Base-by-base conservation (phyloP, 1,284 basidiomycete species). In the Naganishia albida region DNA sequence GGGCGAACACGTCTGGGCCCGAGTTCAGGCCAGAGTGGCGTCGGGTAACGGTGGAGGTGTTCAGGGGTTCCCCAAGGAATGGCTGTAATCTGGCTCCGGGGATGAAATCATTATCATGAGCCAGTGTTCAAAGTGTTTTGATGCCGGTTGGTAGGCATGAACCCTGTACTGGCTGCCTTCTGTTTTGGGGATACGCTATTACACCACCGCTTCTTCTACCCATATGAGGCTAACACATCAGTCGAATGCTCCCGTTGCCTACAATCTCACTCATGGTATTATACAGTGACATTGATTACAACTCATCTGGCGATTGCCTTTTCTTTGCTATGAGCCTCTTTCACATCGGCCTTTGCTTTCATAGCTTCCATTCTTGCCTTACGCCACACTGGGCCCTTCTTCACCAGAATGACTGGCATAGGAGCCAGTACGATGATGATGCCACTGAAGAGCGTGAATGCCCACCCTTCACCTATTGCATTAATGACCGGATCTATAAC, bases 21-120 rank as follows among this genome's bases (percentile, higher is more conserved):
- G 85, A 48, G 83, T 82, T 67, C 83, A 84, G 67, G 64, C 70
- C 6, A 60, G 64, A 40, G 67, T 64, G 63, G 69, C 70, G 26
- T 66, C 67, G 12, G 66, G 72, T 26, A 63, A 70, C 18, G 80
- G 84, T 49, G 82, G 83, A 53, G 78, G 81, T 40, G 81, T 91
- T 64, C 82, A 79, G 67, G 90, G 92, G 72, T 93, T 92, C 77
- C 91, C 91, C 1, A 80, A 84, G 74, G 87, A 88, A 74, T 93
- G 90, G 90, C 80, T 93, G 68, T 53, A 65, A 12, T 56, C n/a
- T 34, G 34, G 34, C 6, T 34, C 34, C 6, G 4, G 34, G 6
- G 34, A 34, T 34, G 34, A 6, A 34, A 34, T 6, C 6, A 4
- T 6, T 34, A 34, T 34, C 34, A 34, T 34, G 34, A 4, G 4